phyloP scores from a whole-genome alignment of 129 eudicot species.

The Flaveria trinervia region DNA sequence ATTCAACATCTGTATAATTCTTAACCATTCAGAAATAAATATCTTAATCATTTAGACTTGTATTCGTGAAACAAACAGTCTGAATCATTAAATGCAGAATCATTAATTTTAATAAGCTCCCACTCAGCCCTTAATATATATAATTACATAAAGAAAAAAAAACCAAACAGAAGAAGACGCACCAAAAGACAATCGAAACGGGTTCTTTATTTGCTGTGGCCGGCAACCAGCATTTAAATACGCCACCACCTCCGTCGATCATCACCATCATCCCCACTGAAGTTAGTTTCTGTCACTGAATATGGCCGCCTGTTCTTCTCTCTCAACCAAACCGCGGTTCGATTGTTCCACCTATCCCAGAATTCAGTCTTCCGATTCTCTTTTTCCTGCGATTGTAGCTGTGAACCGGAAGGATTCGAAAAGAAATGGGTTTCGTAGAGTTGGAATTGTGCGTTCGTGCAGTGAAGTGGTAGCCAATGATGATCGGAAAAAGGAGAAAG shows the following conservation, averaged over 20 bases:
- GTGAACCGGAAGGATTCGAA: slow-evolving; percentile 1
- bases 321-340: slow-evolving; percentile 29
- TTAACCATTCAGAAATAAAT: too few species aligned
- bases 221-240: background rate
- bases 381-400: slow-evolving; percentile 17
- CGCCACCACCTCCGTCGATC: background rate
- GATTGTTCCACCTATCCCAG: slow-evolving; percentile 11
- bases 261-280: background rate
- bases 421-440: slow-evolving; percentile 19
- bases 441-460: slow-evolving; percentile 30
- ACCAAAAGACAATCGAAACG: background rate
- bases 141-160: too few species aligned
- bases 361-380: slow-evolving; percentile 4
- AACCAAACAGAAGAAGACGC: background rate
- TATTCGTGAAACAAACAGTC: too few species aligned
- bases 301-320: slow-evolving; percentile 44
- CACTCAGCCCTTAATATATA: too few species aligned
- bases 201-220: background rate
- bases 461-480: slow-evolving; percentile 33
- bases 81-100: too few species aligned
- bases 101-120: too few species aligned
- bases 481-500: slow-evolving; percentile 33
- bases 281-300: background rate
- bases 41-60: too few species aligned
- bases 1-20: too few species aligned